A percentile compares a stretch with the other conserved stretches of the same genome.
phyloP scores from a whole-genome alignment of 2,329 filamentous ascomycete genomes.

The Coleophoma crateriformis region DNA sequence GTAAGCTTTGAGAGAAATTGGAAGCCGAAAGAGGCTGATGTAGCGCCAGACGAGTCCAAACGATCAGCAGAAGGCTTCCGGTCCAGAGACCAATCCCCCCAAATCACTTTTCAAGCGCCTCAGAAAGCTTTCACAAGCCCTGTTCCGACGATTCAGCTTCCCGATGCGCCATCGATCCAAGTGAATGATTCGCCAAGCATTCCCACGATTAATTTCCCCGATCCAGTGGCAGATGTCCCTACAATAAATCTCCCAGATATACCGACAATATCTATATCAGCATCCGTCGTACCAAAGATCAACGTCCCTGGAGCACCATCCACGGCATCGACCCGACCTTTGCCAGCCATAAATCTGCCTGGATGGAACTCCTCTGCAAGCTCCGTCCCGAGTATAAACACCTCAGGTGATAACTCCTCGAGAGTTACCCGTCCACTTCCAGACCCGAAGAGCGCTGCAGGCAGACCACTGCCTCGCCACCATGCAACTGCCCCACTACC shows the following conservation, averaged over 20 bases:
- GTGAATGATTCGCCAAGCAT: slow-evolving; percentile 27
- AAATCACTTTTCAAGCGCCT: slow-evolving; percentile 18
- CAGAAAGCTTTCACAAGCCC: slow-evolving; percentile 19
- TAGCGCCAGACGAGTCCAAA: slow-evolving; percentile 49
- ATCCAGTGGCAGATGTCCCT: slow-evolving; percentile 13
- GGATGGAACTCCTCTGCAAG: too few relatives aligned
- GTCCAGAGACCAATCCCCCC: slow-evolving; percentile 18
- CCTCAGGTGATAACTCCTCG: background rate
- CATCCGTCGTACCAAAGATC: slow-evolving; percentile 36
- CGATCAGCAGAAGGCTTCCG: slow-evolving; percentile 23
- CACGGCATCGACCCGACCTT: slow-evolving; percentile 13
- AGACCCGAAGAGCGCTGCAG: slow-evolving; percentile 29
- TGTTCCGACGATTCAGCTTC: slow-evolving; percentile 32
- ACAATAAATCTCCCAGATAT: slow-evolving; percentile 25
- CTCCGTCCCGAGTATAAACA: slow-evolving; percentile 23
- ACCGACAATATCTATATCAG: slow-evolving; percentile 19
- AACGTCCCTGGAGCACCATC: slow-evolving; percentile 36
- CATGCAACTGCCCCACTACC: slow-evolving; percentile 23
- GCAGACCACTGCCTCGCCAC: slow-evolving; percentile 27
- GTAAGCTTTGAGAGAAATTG: slow-evolving; percentile 92
- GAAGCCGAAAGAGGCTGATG: slow-evolving; percentile 62
- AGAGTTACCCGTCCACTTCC: slow-evolving; percentile 23
- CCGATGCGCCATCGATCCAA: slow-evolving; percentile 37
- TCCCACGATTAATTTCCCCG: slow-evolving; percentile 15
- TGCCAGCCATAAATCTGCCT: slow-evolving; percentile 19